Conservation (phyloP, 176 grass and related monocot genomes). For the Musa troglodytarum region DNA sequence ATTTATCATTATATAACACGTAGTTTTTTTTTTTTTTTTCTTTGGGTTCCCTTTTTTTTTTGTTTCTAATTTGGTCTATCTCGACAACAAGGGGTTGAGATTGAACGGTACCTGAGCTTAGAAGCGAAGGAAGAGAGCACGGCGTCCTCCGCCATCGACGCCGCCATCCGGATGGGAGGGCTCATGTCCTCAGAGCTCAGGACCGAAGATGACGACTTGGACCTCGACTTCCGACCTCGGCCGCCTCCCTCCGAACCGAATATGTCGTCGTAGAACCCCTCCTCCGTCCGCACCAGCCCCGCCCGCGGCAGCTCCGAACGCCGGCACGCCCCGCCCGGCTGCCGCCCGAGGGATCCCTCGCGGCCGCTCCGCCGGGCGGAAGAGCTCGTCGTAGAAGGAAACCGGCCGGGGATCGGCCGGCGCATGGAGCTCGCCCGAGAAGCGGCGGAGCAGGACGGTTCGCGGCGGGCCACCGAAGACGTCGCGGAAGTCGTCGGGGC, state of each 20-base stretch:
- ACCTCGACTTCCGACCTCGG: constrained; percentile 28
- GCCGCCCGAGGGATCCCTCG: neutral
- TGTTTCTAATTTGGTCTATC: no score
- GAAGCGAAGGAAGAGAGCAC: constrained; percentile 62
- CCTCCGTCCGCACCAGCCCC: constrained; percentile 36
- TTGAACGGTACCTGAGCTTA: constrained; percentile 50
- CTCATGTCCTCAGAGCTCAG: constrained; percentile 51
- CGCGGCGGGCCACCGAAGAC: constrained; percentile 88
- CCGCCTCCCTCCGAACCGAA: constrained; percentile 39
- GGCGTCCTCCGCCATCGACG: constrained; percentile 22
- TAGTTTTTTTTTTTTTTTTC: no score
- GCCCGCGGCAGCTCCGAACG: neutral
- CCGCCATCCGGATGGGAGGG: neutral
- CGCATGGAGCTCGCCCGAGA: constrained; percentile 24
- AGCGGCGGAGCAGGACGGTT: constrained; percentile 71
- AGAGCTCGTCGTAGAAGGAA: constrained; percentile 15
- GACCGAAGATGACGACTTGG: constrained; percentile 42
- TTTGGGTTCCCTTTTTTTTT: no score
- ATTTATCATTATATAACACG: no score
- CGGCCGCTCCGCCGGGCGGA: constrained; percentile 2
- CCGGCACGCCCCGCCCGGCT: neutral
- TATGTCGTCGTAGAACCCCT: constrained; percentile 82
- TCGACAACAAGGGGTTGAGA: neutral
- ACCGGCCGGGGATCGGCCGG: neutral
- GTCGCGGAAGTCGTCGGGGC: constrained; percentile 65